These are phyloP conservation scores for Mortierella sp. DNA, from an alignment of 371 early-diverging fungal species.

Conservation along the genomic window DNA sequence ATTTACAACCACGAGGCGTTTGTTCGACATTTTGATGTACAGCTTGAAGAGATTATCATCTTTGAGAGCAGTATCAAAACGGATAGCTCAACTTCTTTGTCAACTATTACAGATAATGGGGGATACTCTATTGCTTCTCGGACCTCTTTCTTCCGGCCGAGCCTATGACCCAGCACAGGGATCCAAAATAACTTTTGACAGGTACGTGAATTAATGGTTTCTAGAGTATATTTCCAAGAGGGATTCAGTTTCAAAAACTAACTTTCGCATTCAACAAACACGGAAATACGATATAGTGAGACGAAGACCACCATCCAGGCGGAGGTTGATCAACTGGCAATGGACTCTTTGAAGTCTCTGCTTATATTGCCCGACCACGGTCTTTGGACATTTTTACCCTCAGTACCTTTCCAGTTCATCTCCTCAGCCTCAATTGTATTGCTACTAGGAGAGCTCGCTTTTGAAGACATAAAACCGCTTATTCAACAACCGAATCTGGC, in stretches of 20 bases:
- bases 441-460: conserved; percentile 40
- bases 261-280: too few relatives aligned
- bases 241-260: too few relatives aligned
- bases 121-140: conserved; percentile 37
- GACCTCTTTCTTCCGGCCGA: conserved; percentile 20
- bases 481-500: conserved; percentile 14
- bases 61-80: conserved; percentile 43
- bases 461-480: conserved; percentile 27
- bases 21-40: conserved; percentile 34
- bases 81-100: conserved; percentile 58
- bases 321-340: conserved; percentile 23
- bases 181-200: conserved; percentile 18
- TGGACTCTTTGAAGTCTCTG: conserved; percentile 28
- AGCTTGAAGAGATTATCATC: conserved; percentile 17
- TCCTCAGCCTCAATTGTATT: conserved; percentile 55
- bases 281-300: conserved; percentile 5
- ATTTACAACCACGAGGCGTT: conserved; percentile 21
- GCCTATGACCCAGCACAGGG: too few relatives aligned
- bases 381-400: conserved; percentile 61
- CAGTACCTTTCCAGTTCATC: conserved; percentile 59
- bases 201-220: conserved; percentile 17
- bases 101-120: conserved; percentile 54
- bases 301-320: conserved; percentile 16
- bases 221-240: too few relatives aligned
- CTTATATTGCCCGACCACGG: conserved; percentile 45